Evolutionary conservation across 306 rosid species (phyloP), one percentile per base, ranked within the genome.

Genomic region (Vigna radiata): DNA sequence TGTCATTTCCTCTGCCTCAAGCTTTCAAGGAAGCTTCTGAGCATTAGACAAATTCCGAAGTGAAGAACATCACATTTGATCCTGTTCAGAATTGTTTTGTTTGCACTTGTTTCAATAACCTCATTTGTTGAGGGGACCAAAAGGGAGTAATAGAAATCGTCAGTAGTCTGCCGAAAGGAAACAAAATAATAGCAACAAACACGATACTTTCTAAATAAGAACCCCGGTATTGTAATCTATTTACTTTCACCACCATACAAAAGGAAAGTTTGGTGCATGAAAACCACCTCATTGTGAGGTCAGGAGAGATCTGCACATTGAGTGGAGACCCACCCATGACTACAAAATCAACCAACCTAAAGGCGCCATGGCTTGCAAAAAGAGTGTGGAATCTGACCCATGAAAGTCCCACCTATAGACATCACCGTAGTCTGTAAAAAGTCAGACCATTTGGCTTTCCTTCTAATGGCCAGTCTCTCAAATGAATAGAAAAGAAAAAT

Each of bases 361-460:
- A 61, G 49, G 49, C 25, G 11, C 27, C 73, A 50, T 5, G 19
- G 5, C 7, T 70, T 41, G 50, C 66, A 36, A 53, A 72, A 79
- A 27, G 15, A 73, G 17, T 64, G 10, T 64, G 10, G 18, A 46
- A 8, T 74, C 48, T n/a, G 48, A 73, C 29, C 47, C 56, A 3
- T 61, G 31, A 33, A 74, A 59, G 68, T 78, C 54, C 55, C 71
- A 15, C 46, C 16, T 48, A 9, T 43, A 54, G 70, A 62, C 29
- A n/a, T 11, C 19, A n/a, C 18, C 60, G 41, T 17, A 41, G 2
- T 12, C 73, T 43, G 43, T 36, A 37, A 54, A 55, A 80, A 14
- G 19, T 49, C 18, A 62, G 58, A 7, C 27, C 47, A 17, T 61
- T 72, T 43, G 16, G 27, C 29, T 0, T 7, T 69, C 63, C 76